Conservation (phyloP, 2,329 filamentous ascomycete species). For the Didymellaceae sp. region DNA sequence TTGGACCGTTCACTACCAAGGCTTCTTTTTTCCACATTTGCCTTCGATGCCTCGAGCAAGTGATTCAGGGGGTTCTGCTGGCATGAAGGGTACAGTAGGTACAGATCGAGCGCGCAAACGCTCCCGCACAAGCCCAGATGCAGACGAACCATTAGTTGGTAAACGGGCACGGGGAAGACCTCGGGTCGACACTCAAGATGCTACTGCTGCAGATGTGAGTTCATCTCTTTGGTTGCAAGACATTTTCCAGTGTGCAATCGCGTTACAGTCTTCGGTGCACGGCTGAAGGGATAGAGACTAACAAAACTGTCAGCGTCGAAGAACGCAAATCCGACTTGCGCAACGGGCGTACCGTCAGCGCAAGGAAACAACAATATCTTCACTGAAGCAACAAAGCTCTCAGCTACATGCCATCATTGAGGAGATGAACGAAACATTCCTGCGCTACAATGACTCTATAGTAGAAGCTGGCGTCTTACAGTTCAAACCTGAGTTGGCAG, state of each 20-base stretch:
- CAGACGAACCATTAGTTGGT: conserved; percentile 34
- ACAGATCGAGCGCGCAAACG: conserved; percentile 36
- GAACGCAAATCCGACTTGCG: conserved; percentile 85
- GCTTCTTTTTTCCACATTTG: too few species aligned
- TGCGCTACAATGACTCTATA: conserved; percentile 69
- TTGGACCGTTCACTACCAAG: too few species aligned
- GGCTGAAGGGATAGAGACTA: too few species aligned
- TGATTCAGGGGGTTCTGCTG: neutral
- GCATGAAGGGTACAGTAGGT: conserved; percentile 32
- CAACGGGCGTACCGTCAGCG: conserved; percentile 84
- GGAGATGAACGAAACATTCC: conserved; percentile 75
- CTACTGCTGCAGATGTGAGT: conserved; percentile 79
- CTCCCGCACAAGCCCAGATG: conserved; percentile 34
- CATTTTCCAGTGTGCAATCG: neutral
- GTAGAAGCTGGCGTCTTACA: conserved; percentile 64
- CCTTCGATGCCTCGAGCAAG: neutral
- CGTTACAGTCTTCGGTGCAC: too few species aligned
- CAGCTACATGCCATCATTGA: conserved; percentile 73
- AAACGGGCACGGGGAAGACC: conserved; percentile 74
- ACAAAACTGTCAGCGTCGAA: conserved; percentile 65
- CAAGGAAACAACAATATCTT: conserved; percentile 81
- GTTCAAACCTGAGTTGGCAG: conserved; percentile 62
- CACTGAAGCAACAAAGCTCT: conserved; percentile 72
- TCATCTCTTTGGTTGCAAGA: too few species aligned
- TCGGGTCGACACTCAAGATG: conserved; percentile 75